Evolutionary conservation across 345 rosid species (phyloP).

Genomic region (Dipteronia sinensis): DNA sequence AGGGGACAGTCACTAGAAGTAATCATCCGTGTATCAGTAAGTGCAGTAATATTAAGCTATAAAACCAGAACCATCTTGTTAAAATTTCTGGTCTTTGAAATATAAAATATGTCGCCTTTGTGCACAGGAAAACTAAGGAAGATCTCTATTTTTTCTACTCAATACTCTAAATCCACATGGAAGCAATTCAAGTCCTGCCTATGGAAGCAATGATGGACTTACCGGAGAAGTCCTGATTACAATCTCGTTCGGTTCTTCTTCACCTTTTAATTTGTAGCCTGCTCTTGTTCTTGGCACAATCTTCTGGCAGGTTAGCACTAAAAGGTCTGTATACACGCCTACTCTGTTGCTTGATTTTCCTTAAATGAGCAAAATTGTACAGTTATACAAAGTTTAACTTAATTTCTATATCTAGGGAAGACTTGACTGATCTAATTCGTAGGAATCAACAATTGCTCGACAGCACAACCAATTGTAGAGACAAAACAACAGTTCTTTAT

Average conservation of each 20-base stretch:
- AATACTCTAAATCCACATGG: slow-evolving; percentile 41
- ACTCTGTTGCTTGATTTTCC: background rate
- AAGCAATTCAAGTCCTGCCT: slow-evolving; percentile 56
- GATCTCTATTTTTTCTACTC: slow-evolving; percentile 45
- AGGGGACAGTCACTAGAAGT: too few relatives aligned
- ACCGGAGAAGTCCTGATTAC: slow-evolving; percentile 59
- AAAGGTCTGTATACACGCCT: background rate
- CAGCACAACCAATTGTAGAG: too few relatives aligned
- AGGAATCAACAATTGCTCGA: too few relatives aligned
- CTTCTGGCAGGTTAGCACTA: background rate
- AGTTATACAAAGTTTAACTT: background rate
- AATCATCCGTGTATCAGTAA: slow-evolving; percentile 42
- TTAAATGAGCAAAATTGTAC: too few relatives aligned
- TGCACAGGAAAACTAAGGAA: slow-evolving; percentile 39
- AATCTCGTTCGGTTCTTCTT: slow-evolving; percentile 45
- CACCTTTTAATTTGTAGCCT: slow-evolving; percentile 29
- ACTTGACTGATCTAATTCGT: too few relatives aligned
- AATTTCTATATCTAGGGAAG: background rate
- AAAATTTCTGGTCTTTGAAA: background rate
- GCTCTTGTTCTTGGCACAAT: slow-evolving; percentile 41
- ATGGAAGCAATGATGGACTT: slow-evolving; percentile 64
- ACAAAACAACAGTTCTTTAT: too few relatives aligned
- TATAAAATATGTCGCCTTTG: background rate
- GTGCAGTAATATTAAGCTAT: slow-evolving; percentile 15
- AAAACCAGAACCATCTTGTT: background rate